These are phyloP conservation scores for Solanum megistacrolobum DNA, from an alignment of 257 asterid genomes.

Conservation along the genomic window DNA sequence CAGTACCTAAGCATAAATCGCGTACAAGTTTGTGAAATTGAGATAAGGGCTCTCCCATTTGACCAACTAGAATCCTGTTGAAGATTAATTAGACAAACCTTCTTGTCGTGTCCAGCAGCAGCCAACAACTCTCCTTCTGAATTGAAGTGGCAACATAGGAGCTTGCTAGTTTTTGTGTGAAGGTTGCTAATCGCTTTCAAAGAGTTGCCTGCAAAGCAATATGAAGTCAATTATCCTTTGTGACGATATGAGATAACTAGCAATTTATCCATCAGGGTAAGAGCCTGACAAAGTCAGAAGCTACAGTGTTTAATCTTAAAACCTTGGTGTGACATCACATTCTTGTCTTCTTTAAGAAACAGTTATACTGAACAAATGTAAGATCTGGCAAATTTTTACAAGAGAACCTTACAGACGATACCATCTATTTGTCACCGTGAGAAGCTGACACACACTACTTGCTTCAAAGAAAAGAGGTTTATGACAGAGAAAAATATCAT, in stretches of 20 bases:
- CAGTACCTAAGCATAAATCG: constrained; percentile 14
- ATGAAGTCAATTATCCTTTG: not conserved
- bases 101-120: constrained; percentile 44
- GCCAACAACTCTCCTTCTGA: constrained; percentile 29
- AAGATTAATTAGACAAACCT: constrained; percentile 19
- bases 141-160: constrained; percentile 40
- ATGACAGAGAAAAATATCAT: not conserved
- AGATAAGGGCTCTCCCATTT: not conserved
- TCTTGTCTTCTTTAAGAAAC: not conserved
- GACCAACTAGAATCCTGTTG: not conserved
- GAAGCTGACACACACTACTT: not conserved
- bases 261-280: not conserved
- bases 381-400: not conserved
- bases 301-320: not conserved
- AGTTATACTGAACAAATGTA: not conserved
- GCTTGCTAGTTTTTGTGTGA: constrained; percentile 23
- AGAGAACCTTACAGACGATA: not conserved
- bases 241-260: not conserved
- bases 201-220: constrained; percentile 20
- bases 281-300: not conserved
- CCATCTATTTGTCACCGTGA: not conserved
- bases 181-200: constrained; percentile 11
- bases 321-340: not conserved
- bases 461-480: not conserved
- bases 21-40: not conserved